A percentile compares a stretch with the other conserved stretches of the same genome.
Evolutionary conservation across 768 basidiomycete species (phyloP).

Genomic region (Phlegmacium glaucopus): DNA sequence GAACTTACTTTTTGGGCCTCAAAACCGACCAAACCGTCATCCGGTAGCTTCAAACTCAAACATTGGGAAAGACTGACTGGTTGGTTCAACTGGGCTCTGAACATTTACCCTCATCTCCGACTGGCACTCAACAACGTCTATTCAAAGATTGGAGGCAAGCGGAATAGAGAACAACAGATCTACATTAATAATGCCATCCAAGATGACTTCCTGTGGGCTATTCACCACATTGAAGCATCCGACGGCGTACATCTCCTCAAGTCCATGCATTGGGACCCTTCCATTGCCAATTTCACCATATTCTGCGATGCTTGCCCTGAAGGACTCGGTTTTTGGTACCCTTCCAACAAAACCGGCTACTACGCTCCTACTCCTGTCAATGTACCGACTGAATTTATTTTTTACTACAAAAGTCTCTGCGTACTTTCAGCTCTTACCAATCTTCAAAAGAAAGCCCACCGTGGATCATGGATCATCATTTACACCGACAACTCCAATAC

Average conservation of each 20-base stretch:
- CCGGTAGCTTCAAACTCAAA: constrained; percentile 1
- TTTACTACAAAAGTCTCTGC: constrained; percentile 19
- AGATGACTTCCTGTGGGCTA: constrained; percentile 28
- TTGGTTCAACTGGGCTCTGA: constrained; percentile 33
- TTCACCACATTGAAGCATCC: constrained; percentile 8
- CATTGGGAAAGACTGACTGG: constrained; percentile 26
- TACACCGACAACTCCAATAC: too few relatives aligned
- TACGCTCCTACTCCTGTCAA: background rate
- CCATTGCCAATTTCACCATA: constrained; percentile 2
- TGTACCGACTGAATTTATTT: constrained; percentile 6
- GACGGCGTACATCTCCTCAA: constrained; percentile 19
- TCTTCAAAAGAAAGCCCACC: too few relatives aligned
- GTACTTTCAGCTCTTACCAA: constrained; percentile 9
- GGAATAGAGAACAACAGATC: constrained; percentile 2
- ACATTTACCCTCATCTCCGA: constrained; percentile 27
- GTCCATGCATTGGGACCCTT: constrained; percentile 7
- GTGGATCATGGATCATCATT: too few relatives aligned
- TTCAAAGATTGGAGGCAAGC: background rate
- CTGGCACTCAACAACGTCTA: constrained; percentile 12
- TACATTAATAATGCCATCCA: constrained; percentile 23
- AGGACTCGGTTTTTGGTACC: constrained; percentile 23
- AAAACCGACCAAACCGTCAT: background rate
- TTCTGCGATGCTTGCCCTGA: constrained; percentile 19
- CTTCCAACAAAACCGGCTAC: constrained; percentile 9
- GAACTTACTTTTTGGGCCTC: background rate